Conservation (phyloP, 1,284 basidiomycete genomes). For the Agaricales sp. region DNA sequence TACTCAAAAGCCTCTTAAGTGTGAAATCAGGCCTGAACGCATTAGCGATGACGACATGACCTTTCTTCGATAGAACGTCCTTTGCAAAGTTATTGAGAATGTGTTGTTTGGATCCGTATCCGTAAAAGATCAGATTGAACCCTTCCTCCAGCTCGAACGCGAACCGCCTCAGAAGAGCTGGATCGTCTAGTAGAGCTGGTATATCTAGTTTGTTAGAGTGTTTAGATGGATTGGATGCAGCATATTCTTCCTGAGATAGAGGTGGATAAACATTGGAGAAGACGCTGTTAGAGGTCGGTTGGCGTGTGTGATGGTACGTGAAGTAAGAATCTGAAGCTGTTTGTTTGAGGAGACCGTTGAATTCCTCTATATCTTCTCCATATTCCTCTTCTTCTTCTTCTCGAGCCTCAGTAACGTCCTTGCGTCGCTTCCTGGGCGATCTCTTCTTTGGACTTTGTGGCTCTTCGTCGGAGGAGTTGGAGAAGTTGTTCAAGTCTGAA, state of each 20-base stretch:
- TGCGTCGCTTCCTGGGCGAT: no score
- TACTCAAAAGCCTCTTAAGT: constrained; percentile 59
- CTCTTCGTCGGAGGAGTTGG: neutral
- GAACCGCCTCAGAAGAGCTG: constrained; percentile 49
- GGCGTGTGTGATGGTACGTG: constrained; percentile 46
- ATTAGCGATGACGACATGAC: constrained; percentile 73
- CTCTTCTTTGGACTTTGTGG: neutral
- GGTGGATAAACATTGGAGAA: constrained; percentile 68
- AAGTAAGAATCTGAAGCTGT: constrained; percentile 82
- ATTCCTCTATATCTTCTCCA: constrained; percentile 4
- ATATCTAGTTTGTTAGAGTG: constrained; percentile 19
- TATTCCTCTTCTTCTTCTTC: no score
- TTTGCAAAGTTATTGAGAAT: constrained; percentile 68
- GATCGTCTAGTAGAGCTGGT: constrained; percentile 18
- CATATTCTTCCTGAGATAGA: constrained; percentile 51
- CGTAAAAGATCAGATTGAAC: constrained; percentile 82
- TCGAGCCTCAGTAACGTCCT: no score
- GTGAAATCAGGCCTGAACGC: constrained; percentile 65
- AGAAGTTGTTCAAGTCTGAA: no score
- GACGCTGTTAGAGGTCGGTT: constrained; percentile 65
- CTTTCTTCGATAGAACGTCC: constrained; percentile 39
- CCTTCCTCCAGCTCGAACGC: constrained; percentile 65
- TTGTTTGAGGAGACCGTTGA: constrained; percentile 27
- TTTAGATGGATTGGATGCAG: constrained; percentile 30
- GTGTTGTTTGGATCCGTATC: constrained; percentile 75